Percentiles rank a stretch among this genome's conserved stretches.
These are phyloP conservation scores for Cordyceps farinosa DNA, from an alignment of 2,329 filamentous ascomycete genomes.

Conservation along the genomic window DNA sequence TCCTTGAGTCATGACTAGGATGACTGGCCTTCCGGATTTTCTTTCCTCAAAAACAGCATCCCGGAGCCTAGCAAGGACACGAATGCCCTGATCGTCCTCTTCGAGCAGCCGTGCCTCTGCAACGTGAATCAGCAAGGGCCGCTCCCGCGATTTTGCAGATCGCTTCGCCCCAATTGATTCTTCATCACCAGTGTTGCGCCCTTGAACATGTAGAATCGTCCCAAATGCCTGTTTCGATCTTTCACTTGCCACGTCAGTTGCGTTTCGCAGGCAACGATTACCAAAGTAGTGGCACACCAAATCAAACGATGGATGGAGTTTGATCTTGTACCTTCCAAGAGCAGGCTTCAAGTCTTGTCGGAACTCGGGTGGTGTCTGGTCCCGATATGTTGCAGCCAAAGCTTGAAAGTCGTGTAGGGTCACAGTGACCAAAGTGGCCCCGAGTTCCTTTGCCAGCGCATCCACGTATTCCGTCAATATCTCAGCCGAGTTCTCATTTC, in stretches of 20 bases:
- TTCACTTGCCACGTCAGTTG: too few species aligned
- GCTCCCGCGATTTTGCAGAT: neutral
- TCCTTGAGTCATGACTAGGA: neutral
- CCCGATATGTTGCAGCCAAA: neutral
- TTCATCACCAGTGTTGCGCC: neutral
- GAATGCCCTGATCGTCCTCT: too few species aligned
- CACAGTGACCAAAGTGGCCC: neutral
- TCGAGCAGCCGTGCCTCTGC: neutral
- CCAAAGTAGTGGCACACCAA: neutral
- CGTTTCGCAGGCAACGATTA: neutral
- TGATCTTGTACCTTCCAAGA: neutral
- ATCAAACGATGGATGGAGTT: neutral
- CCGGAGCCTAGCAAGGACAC: neutral
- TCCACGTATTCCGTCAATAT: neutral
- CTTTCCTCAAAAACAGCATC: neutral
- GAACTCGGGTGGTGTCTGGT: neutral
- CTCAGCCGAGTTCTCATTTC: neutral
- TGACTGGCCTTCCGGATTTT: neutral
- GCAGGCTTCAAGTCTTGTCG: neutral
- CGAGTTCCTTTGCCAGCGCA: neutral
- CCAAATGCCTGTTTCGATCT: neutral
- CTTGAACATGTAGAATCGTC: neutral
- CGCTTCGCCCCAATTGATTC: neutral
- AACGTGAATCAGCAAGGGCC: neutral
- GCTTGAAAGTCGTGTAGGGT: neutral